Evolutionary conservation across 345 rosid species (phyloP).

Genomic region (Leavenworthia alabamica): DNA sequence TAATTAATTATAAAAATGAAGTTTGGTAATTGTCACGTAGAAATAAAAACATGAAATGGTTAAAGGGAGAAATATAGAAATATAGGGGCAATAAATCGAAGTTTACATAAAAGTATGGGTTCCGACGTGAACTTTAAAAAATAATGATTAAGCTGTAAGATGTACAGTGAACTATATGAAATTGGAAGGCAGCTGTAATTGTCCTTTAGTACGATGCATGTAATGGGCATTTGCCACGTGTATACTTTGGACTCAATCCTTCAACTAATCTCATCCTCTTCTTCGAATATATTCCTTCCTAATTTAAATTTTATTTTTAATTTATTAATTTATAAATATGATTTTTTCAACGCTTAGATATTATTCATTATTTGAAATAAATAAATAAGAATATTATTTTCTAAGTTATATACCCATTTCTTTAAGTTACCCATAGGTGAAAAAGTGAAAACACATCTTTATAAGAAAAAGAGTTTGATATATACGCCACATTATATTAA

Average conservation of each 20-base stretch:
- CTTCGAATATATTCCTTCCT: conserved; percentile 24
- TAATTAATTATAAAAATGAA: too few relatives aligned
- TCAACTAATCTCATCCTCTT: neutral
- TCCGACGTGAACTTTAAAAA: conserved; percentile 1
- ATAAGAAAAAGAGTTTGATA: conserved; percentile 1
- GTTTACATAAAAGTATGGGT: conserved; percentile 6
- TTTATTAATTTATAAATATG: neutral
- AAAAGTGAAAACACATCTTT: conserved; percentile 7
- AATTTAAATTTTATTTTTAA: neutral
- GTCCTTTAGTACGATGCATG: conserved; percentile 27
- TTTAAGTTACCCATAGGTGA: conserved; percentile 20
- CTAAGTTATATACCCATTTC: neutral
- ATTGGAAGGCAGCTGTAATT: conserved; percentile 31
- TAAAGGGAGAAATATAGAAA: conserved; percentile 1
- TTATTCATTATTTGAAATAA: neutral
- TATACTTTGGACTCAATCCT: conserved; percentile 9
- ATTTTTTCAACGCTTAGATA: neutral
- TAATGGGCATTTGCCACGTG: conserved; percentile 29
- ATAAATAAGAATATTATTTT: neutral
- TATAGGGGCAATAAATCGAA: too few relatives aligned
- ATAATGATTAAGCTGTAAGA: conserved; percentile 2
- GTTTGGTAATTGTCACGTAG: too few relatives aligned
- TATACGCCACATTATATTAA: neutral
- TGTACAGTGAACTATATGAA: conserved; percentile 6
- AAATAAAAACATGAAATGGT: neutral